Conservation (phyloP, 768 basidiomycete genomes). For the Boletus speciosus region DNA sequence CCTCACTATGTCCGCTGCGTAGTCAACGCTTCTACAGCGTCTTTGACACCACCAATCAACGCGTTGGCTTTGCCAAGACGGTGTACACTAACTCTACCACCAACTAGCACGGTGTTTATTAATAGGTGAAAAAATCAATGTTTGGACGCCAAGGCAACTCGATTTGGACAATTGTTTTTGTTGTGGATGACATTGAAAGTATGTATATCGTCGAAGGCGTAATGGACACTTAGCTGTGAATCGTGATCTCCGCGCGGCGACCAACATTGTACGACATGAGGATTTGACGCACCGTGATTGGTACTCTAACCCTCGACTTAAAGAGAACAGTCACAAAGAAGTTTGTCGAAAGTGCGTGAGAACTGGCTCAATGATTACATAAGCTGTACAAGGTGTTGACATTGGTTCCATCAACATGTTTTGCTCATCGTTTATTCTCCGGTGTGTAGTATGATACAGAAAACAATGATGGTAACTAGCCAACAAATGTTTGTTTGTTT, state of each 20-base stretch:
- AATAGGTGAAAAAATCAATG: not conserved
- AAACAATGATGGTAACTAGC: no score
- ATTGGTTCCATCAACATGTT: no score
- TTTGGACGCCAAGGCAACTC: no score
- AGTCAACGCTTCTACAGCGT: constrained; percentile 42
- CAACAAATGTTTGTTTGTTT: not conserved
- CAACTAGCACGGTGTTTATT: not conserved
- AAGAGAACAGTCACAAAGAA: no score
- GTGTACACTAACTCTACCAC: constrained; percentile 8
- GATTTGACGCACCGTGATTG: not conserved
- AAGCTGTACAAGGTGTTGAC: no score
- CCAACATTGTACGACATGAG: no score
- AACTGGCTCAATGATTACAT: no score
- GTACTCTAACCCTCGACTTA: not conserved
- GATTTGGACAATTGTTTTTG: not conserved
- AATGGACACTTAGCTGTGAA: not conserved
- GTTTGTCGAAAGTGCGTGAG: no score
- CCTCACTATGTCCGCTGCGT: not conserved
- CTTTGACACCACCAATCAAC: constrained; percentile 38
- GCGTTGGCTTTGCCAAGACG: constrained; percentile 41
- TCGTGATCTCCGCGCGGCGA: not conserved
- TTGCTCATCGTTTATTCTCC: no score
- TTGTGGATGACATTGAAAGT: no score
- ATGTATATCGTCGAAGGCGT: not conserved
- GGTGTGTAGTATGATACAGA: no score